Conservation (phyloP, 2,329 filamentous ascomycete genomes). For the Epicoccum sorghinum region DNA sequence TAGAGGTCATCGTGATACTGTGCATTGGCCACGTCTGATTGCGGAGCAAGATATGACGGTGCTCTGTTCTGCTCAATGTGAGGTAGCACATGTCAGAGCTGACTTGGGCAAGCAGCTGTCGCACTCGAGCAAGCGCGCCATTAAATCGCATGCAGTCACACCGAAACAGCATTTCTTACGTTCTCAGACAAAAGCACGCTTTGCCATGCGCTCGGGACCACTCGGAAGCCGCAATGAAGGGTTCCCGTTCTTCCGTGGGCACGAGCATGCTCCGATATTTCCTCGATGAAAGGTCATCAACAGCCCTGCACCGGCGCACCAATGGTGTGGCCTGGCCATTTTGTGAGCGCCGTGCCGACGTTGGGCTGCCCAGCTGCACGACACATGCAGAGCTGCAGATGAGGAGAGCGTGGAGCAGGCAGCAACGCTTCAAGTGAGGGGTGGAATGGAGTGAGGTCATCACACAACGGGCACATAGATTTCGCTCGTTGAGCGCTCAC, state of each 20-base stretch:
- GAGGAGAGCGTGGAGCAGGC: conserved; percentile 1
- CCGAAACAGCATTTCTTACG: conserved; percentile 3
- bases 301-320: conserved; percentile 20
- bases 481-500: conserved; percentile 3
- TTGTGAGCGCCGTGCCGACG: conserved; percentile 8
- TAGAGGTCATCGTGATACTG: not conserved
- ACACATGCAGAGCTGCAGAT: conserved; percentile 16
- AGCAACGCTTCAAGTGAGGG: too few species aligned
- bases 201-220: conserved; percentile 23
- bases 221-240: conserved; percentile 26
- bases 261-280: conserved; percentile 23
- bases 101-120: not conserved
- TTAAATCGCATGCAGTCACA: conserved; percentile 4
- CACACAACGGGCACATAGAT: conserved; percentile 9
- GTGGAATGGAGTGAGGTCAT: conserved; percentile 16
- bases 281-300: conserved; percentile 18
- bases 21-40: conserved; percentile 7
- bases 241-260: conserved; percentile 30
- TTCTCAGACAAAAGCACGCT: conserved; percentile 6
- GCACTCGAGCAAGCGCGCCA: not conserved
- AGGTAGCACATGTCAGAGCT: not conserved
- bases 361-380: conserved; percentile 16
- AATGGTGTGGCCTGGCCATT: conserved; percentile 12
- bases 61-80: not conserved
- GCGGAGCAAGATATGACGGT: conserved; percentile 2